Evolutionary conservation across 768 basidiomycete genomes (phyloP), one percentile per base, ranked within the genome.

Genomic region (Trametes punicea): DNA sequence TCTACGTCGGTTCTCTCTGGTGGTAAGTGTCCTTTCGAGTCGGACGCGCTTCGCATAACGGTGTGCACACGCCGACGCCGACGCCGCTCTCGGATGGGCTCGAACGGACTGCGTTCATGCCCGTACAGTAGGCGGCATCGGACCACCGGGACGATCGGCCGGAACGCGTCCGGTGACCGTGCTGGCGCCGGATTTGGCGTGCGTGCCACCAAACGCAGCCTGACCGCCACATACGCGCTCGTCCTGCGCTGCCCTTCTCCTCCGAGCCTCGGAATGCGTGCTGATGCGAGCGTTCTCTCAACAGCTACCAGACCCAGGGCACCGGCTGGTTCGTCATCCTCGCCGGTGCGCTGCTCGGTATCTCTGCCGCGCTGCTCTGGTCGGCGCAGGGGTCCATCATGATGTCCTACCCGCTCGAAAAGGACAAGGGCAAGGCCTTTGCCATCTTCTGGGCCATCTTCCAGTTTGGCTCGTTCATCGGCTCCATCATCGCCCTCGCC

Each of bases 341-440:
- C 13, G 67, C 80, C 0, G 81, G 81, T 23, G 80, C 74, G 6
- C 53, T 83, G 38, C 75, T 83, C 31, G 82, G 81, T 5, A 26
- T 77, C 18, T 74, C 75, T 40, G 81, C 81, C 8, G 75, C 80
- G 8, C 63, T 82, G 30, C 67, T 83, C 21, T 83, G 81, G 81
- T 74, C 78, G 9, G 77, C 77, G 0, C 78, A 79, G 60, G 81
- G 81, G 10, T 53, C 71, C 2, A 69, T 82, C 59, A 82, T 82
- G 81, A 76, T 82, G 78, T 70, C 75, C 6, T 80, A 82, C 56
- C 81, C 81, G 4, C 72, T 78, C 2, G 81, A 82, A 59, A 78
- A 80, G 49, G 77, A 82, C 62, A 82, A 82, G 62, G 81, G 81
- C 13, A 70, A 69, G 56, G 74, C 73, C 16, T 81, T 82, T 56